Evolutionary conservation across 139 green algal genomes (phyloP).

Genomic region (Astrephomene gubernaculifera): DNA sequence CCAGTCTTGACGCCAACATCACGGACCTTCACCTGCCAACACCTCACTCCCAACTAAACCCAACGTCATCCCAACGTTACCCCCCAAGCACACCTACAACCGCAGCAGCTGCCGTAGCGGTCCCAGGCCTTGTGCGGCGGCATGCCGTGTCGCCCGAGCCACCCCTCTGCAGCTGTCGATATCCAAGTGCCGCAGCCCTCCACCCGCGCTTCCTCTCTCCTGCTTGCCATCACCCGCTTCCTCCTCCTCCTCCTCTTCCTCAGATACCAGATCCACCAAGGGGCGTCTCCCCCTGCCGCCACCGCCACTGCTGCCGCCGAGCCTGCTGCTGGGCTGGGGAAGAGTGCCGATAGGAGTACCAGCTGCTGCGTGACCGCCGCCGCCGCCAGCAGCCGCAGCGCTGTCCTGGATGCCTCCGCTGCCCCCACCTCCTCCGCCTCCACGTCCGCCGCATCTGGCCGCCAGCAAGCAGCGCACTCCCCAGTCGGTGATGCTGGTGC

Average conservation of each 20-base stretch:
- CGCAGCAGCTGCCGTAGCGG: background rate
- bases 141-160: background rate
- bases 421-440: background rate
- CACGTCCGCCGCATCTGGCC: background rate
- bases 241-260: background rate
- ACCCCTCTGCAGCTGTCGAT: constrained; percentile 33
- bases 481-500: constrained; percentile 9
- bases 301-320: background rate
- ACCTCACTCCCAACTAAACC: background rate
- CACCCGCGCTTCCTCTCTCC: background rate
- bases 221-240: no score
- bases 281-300: background rate
- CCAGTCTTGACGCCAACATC: background rate
- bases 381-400: background rate
- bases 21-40: background rate
- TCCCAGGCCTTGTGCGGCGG: constrained; percentile 6
- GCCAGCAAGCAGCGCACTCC: constrained; percentile 2
- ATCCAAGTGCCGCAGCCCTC: background rate
- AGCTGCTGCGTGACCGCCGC: background rate
- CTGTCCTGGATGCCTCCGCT: background rate
- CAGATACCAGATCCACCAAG: background rate
- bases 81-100: background rate
- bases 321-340: background rate
- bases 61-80: background rate
- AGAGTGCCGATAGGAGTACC: no score